Conservation (phyloP, 371 early-diverging fungal genomes). For the Parasitella parasitica region DNA sequence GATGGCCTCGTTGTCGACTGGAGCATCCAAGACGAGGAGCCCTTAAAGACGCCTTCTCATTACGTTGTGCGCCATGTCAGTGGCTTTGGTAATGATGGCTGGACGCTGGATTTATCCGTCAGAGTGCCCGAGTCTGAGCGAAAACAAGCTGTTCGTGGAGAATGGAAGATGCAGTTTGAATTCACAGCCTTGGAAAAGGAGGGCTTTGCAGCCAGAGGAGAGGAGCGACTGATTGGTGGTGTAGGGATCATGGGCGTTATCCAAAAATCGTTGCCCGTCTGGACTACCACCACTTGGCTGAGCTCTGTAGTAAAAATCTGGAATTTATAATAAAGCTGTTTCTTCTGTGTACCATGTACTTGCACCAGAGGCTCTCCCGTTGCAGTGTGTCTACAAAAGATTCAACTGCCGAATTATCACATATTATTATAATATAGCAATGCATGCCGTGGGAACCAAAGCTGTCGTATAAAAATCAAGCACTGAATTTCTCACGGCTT, state of each 20-base stretch:
- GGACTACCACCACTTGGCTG: slow-evolving; percentile 65
- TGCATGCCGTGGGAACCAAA: slow-evolving; percentile 4
- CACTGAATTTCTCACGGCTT: slow-evolving; percentile 1
- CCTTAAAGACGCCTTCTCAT: slow-evolving; percentile 35
- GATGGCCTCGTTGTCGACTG: slow-evolving; percentile 62
- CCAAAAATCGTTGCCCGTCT: slow-evolving; percentile 52
- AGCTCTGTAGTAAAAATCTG: slow-evolving; percentile 53
- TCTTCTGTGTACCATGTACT: neutral
- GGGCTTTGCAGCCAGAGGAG: slow-evolving; percentile 50
- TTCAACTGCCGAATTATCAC: no score
- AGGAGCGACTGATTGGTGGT: slow-evolving; percentile 54
- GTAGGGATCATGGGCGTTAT: slow-evolving; percentile 56
- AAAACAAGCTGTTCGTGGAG: slow-evolving; percentile 35
- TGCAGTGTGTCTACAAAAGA: no score
- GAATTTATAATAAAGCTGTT: slow-evolving; percentile 35
- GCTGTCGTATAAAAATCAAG: neutral
- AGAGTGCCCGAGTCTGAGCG: slow-evolving; percentile 47
- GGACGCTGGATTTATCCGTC: slow-evolving; percentile 51
- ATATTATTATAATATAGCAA: no score
- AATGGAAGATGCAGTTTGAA: slow-evolving; percentile 49
- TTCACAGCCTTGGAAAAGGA: slow-evolving; percentile 60
- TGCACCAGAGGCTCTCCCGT: no score
- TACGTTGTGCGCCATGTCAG: slow-evolving; percentile 69
- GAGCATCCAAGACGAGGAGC: slow-evolving; percentile 56
- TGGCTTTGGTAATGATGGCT: slow-evolving; percentile 61